These are phyloP conservation scores for Fusarium sp. DNA, from an alignment of 2,329 filamentous ascomycete genomes.

Conservation along the genomic window DNA sequence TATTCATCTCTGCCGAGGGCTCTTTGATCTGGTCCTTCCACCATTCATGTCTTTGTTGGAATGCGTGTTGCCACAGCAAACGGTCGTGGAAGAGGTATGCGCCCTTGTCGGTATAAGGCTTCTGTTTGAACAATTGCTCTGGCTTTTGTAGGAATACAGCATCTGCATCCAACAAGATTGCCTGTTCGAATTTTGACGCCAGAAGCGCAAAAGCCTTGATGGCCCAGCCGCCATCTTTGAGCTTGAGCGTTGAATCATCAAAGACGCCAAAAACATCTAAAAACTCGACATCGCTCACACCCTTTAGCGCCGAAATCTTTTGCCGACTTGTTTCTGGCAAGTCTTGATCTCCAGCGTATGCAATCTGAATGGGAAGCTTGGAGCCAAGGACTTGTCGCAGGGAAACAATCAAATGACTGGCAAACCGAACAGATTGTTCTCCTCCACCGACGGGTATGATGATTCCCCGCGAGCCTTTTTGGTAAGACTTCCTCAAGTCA, in stretches of 20 bases:
- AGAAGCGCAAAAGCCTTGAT: constrained; percentile 55
- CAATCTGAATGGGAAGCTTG: constrained; percentile 50
- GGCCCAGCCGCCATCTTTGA: constrained; percentile 51
- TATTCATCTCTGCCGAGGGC: constrained; percentile 47
- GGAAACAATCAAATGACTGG: constrained; percentile 49
- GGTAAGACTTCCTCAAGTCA: constrained; percentile 39
- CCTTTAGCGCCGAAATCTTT: constrained; percentile 25
- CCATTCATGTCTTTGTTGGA: constrained; percentile 50
- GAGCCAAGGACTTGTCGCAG: constrained; percentile 44
- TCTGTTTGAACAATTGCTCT: constrained; percentile 47
- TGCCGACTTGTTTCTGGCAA: constrained; percentile 41
- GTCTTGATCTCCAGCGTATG: constrained; percentile 51
- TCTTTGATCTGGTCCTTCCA: constrained; percentile 51
- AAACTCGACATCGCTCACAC: constrained; percentile 41
- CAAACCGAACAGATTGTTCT: constrained; percentile 44
- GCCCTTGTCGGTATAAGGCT: constrained; percentile 46
- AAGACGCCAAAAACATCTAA: constrained; percentile 49
- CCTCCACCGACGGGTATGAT: constrained; percentile 49
- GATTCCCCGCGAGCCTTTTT: constrained; percentile 42
- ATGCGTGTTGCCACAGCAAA: constrained; percentile 50
- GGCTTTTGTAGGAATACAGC: constrained; percentile 53
- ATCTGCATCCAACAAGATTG: constrained; percentile 54
- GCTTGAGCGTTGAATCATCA: constrained; percentile 45
- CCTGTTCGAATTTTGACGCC: constrained; percentile 51
- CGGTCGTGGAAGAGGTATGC: constrained; percentile 55